phyloP scores from a whole-genome alignment of 306 rosid genomes.

The Carpinus fangiana region DNA sequence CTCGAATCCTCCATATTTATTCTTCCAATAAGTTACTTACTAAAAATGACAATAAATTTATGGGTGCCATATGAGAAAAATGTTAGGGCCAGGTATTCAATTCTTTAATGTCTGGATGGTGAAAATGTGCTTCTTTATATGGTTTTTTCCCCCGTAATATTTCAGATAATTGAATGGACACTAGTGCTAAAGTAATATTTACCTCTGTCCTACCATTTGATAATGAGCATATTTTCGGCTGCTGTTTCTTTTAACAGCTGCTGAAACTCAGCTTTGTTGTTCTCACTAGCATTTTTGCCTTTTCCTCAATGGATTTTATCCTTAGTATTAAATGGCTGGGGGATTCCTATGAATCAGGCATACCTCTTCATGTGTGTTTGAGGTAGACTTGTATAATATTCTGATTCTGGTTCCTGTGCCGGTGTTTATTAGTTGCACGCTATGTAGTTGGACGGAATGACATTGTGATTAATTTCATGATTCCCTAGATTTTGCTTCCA shows the following conservation, averaged over 20 bases:
- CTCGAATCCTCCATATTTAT: neutral
- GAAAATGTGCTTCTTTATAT: neutral
- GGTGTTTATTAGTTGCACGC: neutral
- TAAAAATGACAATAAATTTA: neutral
- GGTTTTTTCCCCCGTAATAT: neutral
- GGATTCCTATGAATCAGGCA: neutral
- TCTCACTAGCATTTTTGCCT: neutral
- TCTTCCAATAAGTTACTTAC: neutral
- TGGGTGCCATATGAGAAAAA: neutral
- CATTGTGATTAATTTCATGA: neutral
- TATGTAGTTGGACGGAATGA: neutral
- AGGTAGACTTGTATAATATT: neutral
- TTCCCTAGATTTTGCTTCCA: neutral
- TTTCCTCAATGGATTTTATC: neutral
- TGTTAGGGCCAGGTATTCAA: neutral
- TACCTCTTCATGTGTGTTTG: neutral
- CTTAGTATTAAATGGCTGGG: constrained; percentile 1
- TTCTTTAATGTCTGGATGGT: neutral
- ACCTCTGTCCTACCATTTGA: neutral
- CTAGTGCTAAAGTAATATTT: neutral
- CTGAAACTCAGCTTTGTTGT: neutral
- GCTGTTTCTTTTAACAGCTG: neutral
- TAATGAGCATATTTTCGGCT: neutral
- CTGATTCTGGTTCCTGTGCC: neutral
- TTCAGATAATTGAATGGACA: neutral